These are phyloP conservation scores for Neltuma alba DNA, from an alignment of 306 rosid genomes.

Conservation along the genomic window DNA sequence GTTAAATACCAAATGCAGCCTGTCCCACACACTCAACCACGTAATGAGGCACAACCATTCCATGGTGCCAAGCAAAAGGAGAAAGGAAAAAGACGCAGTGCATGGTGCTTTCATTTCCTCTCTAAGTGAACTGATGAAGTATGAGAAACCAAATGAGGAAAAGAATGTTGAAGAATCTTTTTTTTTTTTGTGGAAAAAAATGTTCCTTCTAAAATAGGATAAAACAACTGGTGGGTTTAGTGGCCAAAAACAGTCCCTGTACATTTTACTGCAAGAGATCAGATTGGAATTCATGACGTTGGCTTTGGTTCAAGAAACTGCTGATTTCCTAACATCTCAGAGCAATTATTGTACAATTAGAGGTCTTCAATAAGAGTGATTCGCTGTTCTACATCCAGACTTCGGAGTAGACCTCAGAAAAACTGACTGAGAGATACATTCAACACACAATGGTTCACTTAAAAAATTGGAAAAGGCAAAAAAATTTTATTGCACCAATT, in stretches of 20 bases:
- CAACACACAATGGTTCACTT: not conserved
- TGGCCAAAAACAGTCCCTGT: too few species aligned
- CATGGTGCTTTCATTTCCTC: not conserved
- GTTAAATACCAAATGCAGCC: conserved; percentile 9
- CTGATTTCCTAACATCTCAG: not conserved
- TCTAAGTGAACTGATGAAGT: not conserved
- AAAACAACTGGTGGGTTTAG: not conserved
- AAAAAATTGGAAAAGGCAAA: not conserved
- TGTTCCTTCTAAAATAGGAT: too few species aligned
- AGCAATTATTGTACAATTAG: conserved; percentile 6
- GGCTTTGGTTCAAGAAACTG: not conserved
- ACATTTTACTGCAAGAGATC: too few species aligned
- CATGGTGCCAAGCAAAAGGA: not conserved
- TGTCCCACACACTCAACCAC: not conserved
- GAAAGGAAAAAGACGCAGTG: not conserved
- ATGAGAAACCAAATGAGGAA: not conserved
- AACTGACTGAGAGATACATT: not conserved
- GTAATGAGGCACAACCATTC: not conserved
- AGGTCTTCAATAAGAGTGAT: not conserved
- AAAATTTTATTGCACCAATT: not conserved
- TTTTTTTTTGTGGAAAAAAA: too few species aligned
- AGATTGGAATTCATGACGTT: not conserved
- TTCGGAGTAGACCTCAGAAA: not conserved
- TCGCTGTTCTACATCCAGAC: not conserved
- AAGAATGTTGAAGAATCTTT: not conserved